Evolutionary conservation across 1,284 basidiomycete genomes (phyloP).

Genomic region (Hortiboletus rubellus): DNA sequence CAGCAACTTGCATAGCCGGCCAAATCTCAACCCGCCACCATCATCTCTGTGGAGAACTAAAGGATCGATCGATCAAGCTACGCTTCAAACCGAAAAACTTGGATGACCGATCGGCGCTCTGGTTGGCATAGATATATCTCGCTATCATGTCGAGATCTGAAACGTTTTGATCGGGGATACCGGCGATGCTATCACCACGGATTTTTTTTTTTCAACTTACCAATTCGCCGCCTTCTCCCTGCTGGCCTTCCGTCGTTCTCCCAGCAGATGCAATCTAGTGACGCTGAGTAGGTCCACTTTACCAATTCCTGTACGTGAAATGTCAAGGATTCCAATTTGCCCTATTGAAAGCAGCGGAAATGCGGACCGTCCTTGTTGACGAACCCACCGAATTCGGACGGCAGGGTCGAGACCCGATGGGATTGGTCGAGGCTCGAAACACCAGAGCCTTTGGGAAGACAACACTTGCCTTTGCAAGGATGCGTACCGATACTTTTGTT

Average conservation of each 20-base stretch:
- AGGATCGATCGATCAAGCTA: neutral
- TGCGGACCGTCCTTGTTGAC: neutral
- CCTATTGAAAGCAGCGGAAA: neutral
- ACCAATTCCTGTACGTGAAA: neutral
- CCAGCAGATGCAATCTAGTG: constrained; percentile 3
- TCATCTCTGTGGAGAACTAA: neutral
- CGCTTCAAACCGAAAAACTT: neutral
- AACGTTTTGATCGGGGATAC: constrained; percentile 2
- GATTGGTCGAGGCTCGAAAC: neutral
- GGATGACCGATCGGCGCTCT: neutral
- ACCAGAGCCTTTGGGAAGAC: neutral
- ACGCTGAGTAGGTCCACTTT: neutral
- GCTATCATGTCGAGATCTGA: constrained; percentile 9
- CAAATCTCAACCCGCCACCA: too few relatives aligned
- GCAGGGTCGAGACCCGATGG: neutral
- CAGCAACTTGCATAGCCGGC: too few relatives aligned
- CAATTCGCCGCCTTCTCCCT: neutral
- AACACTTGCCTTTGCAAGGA: constrained; percentile 1
- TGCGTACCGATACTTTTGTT: neutral
- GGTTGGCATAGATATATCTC: neutral
- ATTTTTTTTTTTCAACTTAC: neutral
- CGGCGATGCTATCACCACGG: too few relatives aligned
- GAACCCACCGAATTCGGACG: neutral
- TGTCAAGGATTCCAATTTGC: neutral
- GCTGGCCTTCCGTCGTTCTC: neutral